These are phyloP conservation scores for Parasarocladium wereldwijsianum DNA, from an alignment of 2,329 filamentous ascomycete species.

Conservation along the genomic window DNA sequence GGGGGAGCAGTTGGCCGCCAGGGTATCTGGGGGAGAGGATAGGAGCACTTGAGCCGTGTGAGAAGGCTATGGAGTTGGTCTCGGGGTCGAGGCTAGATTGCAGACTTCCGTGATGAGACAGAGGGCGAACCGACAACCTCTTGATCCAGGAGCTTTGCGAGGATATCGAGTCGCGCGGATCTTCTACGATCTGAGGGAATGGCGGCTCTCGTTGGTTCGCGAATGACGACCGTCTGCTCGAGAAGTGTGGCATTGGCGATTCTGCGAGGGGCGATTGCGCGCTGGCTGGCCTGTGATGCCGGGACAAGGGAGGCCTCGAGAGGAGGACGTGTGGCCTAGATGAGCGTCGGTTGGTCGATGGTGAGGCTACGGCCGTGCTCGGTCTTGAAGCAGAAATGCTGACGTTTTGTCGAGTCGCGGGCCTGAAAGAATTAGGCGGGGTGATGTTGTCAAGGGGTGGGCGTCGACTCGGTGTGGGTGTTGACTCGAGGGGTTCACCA, in stretches of 20 bases:
- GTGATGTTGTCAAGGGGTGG: constrained; percentile 5
- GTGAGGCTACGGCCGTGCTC: constrained; percentile 24
- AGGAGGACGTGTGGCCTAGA: constrained; percentile 15
- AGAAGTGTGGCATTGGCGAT: too few relatives aligned
- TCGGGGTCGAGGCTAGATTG: constrained; percentile 51
- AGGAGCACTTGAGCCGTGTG: constrained; percentile 51
- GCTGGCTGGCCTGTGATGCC: constrained; percentile 21
- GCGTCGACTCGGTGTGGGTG: constrained; percentile 14
- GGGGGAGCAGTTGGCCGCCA: constrained; percentile 31
- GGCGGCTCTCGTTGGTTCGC: constrained; percentile 23
- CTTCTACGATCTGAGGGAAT: constrained; percentile 25
- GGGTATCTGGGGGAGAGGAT: constrained; percentile 33
- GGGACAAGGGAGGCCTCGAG: constrained; percentile 22
- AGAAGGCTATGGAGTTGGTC: constrained; percentile 50
- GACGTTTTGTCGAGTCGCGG: constrained; percentile 12
- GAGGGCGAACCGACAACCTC: constrained; percentile 50
- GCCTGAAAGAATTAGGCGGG: too few relatives aligned
- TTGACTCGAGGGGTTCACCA: constrained; percentile 34
- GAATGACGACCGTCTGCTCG: constrained; percentile 28
- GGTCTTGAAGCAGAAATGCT: constrained; percentile 23
- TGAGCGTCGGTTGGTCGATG: constrained; percentile 17
- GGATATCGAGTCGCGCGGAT: constrained; percentile 40
- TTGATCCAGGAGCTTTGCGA: constrained; percentile 59
- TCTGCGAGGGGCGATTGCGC: constrained; percentile 26
- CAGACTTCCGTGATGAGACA: constrained; percentile 48